Evolutionary conservation across 306 rosid genomes (phyloP).

Genomic region (Adenanthera pavonina): DNA sequence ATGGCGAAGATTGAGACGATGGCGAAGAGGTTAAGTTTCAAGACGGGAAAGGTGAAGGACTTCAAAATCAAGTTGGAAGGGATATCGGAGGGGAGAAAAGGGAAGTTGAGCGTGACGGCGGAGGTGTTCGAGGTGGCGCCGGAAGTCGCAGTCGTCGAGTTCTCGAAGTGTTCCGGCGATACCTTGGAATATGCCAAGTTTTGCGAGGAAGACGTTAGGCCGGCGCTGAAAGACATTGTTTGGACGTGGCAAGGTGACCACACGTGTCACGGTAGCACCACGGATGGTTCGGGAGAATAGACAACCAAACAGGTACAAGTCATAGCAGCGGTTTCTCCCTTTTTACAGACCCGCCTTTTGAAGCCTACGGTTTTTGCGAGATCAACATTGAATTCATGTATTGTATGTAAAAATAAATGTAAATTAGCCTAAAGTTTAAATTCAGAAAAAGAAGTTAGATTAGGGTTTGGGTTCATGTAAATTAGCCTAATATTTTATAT

Average conservation of each 20-base stretch:
- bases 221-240: conserved; percentile 78
- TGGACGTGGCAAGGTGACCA: conserved; percentile 89
- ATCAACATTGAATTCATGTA: not conserved
- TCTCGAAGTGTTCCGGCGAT: conserved; percentile 78
- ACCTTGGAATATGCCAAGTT: conserved; percentile 72
- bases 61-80: conserved; percentile 64
- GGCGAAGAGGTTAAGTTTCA: conserved; percentile 61
- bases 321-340: not conserved
- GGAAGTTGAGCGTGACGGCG: conserved; percentile 61
- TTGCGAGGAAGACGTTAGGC: conserved; percentile 70
- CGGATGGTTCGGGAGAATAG: conserved; percentile 31
- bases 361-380: no score
- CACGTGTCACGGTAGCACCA: conserved; percentile 13
- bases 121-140: conserved; percentile 82
- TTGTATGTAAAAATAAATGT: not conserved
- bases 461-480: no score
- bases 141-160: conserved; percentile 73
- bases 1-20: conserved; percentile 60
- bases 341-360: not conserved
- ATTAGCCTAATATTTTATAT: no score
- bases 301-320: not conserved
- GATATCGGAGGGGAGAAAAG: conserved; percentile 62
- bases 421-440: not conserved
- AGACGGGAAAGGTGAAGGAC: conserved; percentile 54
- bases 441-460: no score